phyloP scores from a whole-genome alignment of 78 protist species.

The Creolimax fragrantissima region DNA sequence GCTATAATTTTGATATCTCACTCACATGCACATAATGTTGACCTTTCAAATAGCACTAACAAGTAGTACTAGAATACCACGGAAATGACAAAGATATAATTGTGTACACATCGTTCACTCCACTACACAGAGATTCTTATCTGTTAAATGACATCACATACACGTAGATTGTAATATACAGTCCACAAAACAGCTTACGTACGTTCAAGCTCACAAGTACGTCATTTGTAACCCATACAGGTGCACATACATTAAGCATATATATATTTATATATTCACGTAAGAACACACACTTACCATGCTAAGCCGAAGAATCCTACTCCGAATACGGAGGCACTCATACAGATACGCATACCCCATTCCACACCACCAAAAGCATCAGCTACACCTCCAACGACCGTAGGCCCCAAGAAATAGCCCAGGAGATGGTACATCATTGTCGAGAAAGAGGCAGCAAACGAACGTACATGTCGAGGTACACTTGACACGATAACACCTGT shows the following conservation, averaged over 20 bases:
- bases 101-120: too few species aligned
- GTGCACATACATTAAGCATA: background rate
- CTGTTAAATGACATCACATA: too few species aligned
- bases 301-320: background rate
- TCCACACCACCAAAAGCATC: background rate
- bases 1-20: too few species aligned
- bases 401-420: slow-evolving; percentile 2
- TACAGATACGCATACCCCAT: background rate
- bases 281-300: background rate
- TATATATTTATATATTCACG: background rate
- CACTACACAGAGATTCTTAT: too few species aligned
- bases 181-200: too few species aligned
- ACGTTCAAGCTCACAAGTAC: too few species aligned
- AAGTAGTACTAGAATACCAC: too few species aligned
- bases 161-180: too few species aligned
- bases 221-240: background rate
- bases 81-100: too few species aligned
- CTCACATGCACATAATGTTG: too few species aligned
- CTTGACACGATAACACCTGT: slow-evolving; percentile 20
- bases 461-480: slow-evolving; percentile 10
- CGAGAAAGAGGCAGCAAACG: slow-evolving; percentile 16
- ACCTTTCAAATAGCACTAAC: too few species aligned
- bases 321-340: background rate
- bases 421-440: slow-evolving; percentile 3
- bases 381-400: background rate